A percentile compares a stretch with the other conserved stretches of the same genome.
Evolutionary conservation across 1,139 yeast genomes (phyloP).

Genomic region (Pichia sp.): DNA sequence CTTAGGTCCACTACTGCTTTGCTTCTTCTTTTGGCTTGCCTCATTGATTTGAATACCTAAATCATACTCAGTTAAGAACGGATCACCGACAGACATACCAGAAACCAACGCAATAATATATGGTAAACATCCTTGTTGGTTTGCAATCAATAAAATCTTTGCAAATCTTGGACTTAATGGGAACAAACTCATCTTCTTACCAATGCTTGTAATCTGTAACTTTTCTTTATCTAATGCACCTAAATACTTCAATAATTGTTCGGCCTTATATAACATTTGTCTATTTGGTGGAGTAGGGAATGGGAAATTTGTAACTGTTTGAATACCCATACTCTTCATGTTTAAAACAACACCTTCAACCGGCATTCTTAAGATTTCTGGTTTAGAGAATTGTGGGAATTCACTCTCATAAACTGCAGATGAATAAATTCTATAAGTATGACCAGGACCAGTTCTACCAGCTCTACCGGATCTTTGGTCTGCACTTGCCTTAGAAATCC

Average conservation of each 20-base stretch:
- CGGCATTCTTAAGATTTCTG: conserved; percentile 95
- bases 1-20: conserved; percentile 32
- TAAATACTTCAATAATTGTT: conserved; percentile 61
- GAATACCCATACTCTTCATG: conserved; percentile 98
- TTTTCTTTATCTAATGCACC: conserved; percentile 71
- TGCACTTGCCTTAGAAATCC: conserved; percentile 96
- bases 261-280: conserved; percentile 58
- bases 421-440: conserved; percentile 87
- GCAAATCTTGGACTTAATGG: conserved; percentile 95
- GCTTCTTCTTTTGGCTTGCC: conserved; percentile 12
- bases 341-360: conserved; percentile 91
- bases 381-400: conserved; percentile 76
- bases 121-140: conserved; percentile 82
- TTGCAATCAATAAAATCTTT: conserved; percentile 84
- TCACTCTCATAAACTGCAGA: conserved; percentile 94
- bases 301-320: conserved; percentile 86
- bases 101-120: conserved; percentile 90
- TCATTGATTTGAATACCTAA: conserved; percentile 46
- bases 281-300: conserved; percentile 94
- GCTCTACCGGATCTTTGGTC: conserved; percentile 98
- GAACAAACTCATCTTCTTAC: conserved; percentile 83
- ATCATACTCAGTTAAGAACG: conserved; percentile 74
- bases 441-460: conserved; percentile 99
- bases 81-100: conserved; percentile 92
- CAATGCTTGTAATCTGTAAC: conserved; percentile 63